Base-by-base conservation (phyloP, 176 grass and related monocot species). In the Hordeum marinum region DNA sequence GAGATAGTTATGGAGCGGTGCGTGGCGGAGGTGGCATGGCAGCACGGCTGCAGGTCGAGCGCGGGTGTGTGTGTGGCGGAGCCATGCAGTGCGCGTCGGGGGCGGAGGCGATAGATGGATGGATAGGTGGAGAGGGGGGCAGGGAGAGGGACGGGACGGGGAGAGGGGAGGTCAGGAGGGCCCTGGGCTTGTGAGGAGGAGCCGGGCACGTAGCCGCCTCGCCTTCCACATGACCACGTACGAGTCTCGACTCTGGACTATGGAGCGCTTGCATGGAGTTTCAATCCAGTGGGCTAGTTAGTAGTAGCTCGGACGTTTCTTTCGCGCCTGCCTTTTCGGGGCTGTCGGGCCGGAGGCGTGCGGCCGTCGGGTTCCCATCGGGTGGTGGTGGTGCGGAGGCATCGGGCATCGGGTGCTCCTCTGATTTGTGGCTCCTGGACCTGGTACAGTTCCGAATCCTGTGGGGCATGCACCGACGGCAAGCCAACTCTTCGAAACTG, bases 151-250 rank as follows among this genome's bases (percentile, higher is more conserved):
- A 88, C 70, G 71, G 72, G 55, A 82, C 52, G 36, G 62, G 48
- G 79, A 15, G 24, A 15, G 24, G 50, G 4, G 45, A 52, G 45
- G 70, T 4, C 5, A 17, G 2, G 48, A 60, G 41, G 80, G 76
- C 80, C 34, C 76, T 68, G 5, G 72, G 57, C 26, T 36, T 87
- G 80, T 84, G 88, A 90, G 88, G 66, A 79, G 83, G 83, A 85
- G 57, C 68, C 45, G 68, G 34, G 88, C 92, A 94, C 92, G 92
- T 94, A 90, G 86, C 85, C 62, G 60, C 74, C 79, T 78, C 69
- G 41, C 6, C 73, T 14, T 94, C 92, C 92, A 90, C 92, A 91
- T 25, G 88, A 79, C 59, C 78, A 9, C 81, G 80, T 34, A 46
- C 7, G 69, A 45, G 68, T 8, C 18, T 34, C 32, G 32, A 34